Evolutionary conservation across 257 asterid genomes (phyloP).

Genomic region (Solanum ossicruentum): DNA sequence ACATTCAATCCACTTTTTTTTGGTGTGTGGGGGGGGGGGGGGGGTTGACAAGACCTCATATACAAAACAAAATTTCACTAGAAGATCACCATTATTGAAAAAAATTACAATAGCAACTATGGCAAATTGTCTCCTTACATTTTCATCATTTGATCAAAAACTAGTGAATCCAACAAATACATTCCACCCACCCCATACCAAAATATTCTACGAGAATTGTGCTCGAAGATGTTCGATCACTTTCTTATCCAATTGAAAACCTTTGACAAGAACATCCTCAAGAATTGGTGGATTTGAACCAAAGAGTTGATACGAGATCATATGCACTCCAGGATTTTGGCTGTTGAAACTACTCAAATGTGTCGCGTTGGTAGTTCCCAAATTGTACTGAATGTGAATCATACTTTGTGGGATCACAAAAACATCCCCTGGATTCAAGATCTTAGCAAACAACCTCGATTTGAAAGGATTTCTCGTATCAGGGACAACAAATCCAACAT

Average conservation of each 20-base stretch:
- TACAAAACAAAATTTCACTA: background rate
- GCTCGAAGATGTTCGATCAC: background rate
- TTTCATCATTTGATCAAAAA: background rate
- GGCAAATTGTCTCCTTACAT: background rate
- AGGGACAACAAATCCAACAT: background rate
- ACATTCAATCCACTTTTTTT: too few relatives aligned
- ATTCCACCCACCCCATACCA: background rate
- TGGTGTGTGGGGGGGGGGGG: too few relatives aligned
- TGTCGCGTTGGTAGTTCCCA: background rate
- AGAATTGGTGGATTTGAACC: conserved; percentile 1
- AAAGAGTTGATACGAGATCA: background rate
- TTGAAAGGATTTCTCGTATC: background rate
- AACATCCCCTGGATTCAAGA: background rate
- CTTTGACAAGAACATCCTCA: background rate
- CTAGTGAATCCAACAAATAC: background rate
- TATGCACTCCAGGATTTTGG: background rate
- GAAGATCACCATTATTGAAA: background rate
- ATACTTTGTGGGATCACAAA: background rate
- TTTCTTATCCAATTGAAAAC: background rate
- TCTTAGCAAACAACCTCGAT: background rate
- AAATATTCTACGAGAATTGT: background rate
- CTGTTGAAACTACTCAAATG: background rate
- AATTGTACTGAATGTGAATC: background rate
- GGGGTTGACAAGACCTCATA: background rate
- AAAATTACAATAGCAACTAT: background rate